Percentiles rank a stretch among this genome's conserved stretches.
phyloP scores from a whole-genome alignment of 805 yeast species.

The Jamesozyma hellenica region DNA sequence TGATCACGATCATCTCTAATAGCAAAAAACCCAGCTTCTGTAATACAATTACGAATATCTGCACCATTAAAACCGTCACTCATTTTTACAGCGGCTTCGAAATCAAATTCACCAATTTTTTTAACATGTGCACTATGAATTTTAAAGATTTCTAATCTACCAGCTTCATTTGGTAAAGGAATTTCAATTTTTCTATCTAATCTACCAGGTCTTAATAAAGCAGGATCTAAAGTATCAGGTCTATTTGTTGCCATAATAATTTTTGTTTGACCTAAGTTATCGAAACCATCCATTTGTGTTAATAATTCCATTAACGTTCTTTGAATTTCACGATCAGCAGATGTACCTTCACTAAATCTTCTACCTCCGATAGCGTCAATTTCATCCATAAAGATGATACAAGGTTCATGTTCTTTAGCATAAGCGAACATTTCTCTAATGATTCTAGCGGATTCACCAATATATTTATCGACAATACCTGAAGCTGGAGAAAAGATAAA shows the following conservation, averaged over 20 bases:
- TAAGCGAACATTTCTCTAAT: conserved; percentile 97
- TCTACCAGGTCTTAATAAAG: conserved; percentile 93
- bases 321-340: conserved; percentile 97
- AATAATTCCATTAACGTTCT: conserved; percentile 94
- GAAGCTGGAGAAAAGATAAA: conserved; percentile 97
- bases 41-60: conserved; percentile 88
- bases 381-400: conserved; percentile 97
- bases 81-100: conserved; percentile 96
- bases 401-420: conserved; percentile 96
- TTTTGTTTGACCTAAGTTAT: conserved; percentile 90
- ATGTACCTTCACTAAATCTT: conserved; percentile 93
- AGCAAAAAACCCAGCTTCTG: conserved; percentile 98
- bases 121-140: conserved; percentile 79
- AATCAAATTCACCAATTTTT: conserved; percentile 92
- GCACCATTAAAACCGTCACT: conserved; percentile 99
- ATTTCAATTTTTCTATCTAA: conserved; percentile 94
- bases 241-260: conserved; percentile 99
- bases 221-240: conserved; percentile 97
- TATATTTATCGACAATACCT: conserved; percentile 94
- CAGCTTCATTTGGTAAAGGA: conserved; percentile 90
- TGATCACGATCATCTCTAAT: conserved; percentile 96
- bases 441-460: conserved; percentile 94
- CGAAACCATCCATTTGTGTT: conserved; percentile 98
- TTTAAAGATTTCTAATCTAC: conserved; percentile 86
- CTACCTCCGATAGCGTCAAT: conserved; percentile 98